phyloP scores from a whole-genome alignment of 2,329 filamentous ascomycete species.

The Sporothrix pseudoabietina region DNA sequence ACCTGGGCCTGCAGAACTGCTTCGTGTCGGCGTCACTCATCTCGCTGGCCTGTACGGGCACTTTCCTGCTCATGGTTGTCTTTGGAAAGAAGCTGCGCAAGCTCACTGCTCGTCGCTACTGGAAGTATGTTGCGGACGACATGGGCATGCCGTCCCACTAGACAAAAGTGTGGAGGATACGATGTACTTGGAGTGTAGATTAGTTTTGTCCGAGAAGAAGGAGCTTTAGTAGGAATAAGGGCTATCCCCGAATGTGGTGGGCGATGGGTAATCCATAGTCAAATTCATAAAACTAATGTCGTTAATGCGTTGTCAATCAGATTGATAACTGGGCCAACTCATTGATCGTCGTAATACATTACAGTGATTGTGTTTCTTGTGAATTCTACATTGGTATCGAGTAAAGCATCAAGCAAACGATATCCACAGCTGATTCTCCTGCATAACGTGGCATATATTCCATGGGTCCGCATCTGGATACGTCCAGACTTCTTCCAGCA shows the following conservation, averaged over 20 bases:
- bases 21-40: slow-evolving; percentile 18
- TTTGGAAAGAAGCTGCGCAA: slow-evolving; percentile 22
- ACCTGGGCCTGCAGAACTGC: slow-evolving; percentile 34
- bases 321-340: no score
- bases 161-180: no score
- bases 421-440: not conserved
- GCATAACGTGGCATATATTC: not conserved
- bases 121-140: not conserved
- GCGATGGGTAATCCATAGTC: no score
- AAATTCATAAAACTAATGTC: no score
- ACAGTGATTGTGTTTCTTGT: no score
- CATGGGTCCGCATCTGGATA: not conserved
- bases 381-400: not conserved
- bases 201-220: no score
- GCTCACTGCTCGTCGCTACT: slow-evolving; percentile 16
- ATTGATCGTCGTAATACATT: no score
- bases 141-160: not conserved
- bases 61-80: slow-evolving; percentile 16
- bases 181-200: no score
- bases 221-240: no score
- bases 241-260: no score
- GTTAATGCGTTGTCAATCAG: no score
- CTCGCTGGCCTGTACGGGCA: slow-evolving; percentile 24
- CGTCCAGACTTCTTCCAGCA: not conserved
- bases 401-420: not conserved